Evolutionary conservation across 306 rosid genomes (phyloP).

Genomic region (Vicia villosa): DNA sequence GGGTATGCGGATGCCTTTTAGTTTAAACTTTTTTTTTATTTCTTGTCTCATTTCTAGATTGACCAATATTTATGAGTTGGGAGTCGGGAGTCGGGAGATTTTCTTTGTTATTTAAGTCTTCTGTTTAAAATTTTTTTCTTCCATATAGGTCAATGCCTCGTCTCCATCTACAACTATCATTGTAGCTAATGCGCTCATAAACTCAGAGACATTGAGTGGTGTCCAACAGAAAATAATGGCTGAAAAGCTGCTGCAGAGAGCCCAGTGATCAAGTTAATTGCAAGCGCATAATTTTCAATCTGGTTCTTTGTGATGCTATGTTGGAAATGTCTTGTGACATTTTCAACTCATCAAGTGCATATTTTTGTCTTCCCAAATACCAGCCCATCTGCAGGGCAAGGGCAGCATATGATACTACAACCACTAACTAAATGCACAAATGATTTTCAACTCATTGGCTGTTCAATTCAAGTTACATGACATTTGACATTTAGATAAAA

Average conservation of each 20-base stretch:
- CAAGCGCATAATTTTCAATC: slow-evolving; percentile 11
- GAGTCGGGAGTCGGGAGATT: background rate
- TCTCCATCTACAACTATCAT: slow-evolving; percentile 67
- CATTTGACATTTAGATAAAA: slow-evolving; percentile 29
- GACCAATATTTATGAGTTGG: background rate
- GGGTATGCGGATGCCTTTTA: slow-evolving; percentile 53
- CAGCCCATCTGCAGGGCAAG: slow-evolving; percentile 13
- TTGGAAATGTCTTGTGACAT: slow-evolving; percentile 17
- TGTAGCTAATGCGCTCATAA: slow-evolving; percentile 69
- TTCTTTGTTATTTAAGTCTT: slow-evolving; percentile 24
- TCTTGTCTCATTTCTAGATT: slow-evolving; percentile 20
- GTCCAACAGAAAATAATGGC: slow-evolving; percentile 91
- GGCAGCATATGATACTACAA: background rate
- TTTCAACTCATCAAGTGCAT: slow-evolving; percentile 29
- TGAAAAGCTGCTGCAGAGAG: slow-evolving; percentile 70
- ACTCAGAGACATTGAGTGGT: slow-evolving; percentile 69
- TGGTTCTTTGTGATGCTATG: slow-evolving; percentile 1
- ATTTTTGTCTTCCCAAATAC: slow-evolving; percentile 34
- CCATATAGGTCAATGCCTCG: slow-evolving; percentile 67
- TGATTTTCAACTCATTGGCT: slow-evolving; percentile 19
- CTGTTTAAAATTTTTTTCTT: background rate
- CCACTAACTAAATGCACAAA: background rate
- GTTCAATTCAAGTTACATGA: slow-evolving; percentile 6
- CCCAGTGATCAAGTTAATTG: slow-evolving; percentile 50
- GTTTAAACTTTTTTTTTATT: background rate